phyloP scores from a whole-genome alignment of 73 alveolate genomes.

The Paramecium primaurelia region DNA sequence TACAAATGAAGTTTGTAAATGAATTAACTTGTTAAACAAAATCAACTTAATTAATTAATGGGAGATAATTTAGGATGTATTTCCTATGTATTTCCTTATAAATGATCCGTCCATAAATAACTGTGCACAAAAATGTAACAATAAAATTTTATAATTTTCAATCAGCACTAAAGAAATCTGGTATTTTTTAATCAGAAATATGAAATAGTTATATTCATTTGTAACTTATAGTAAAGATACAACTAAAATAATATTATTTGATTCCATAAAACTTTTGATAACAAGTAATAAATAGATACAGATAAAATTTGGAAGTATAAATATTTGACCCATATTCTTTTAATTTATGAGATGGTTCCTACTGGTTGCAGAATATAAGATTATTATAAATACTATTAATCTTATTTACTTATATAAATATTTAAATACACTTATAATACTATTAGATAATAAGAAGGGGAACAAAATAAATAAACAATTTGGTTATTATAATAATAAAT shows the following conservation, averaged over 20 bases:
- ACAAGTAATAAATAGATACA: neutral
- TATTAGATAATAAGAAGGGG: neutral
- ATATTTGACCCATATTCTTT: neutral
- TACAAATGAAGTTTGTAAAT: too few relatives aligned
- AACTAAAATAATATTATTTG: neutral
- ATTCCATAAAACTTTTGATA: neutral
- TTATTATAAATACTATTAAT: too few relatives aligned
- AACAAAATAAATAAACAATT: neutral
- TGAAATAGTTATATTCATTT: neutral
- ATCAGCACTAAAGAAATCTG: neutral
- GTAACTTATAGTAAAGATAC: neutral
- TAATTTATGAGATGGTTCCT: neutral
- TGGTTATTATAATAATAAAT: neutral
- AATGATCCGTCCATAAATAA: too few relatives aligned
- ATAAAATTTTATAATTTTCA: neutral
- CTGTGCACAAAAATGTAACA: too few relatives aligned
- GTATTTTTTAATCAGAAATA: neutral
- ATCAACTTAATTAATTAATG: too few relatives aligned
- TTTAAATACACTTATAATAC: neutral
- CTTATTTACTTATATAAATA: too few relatives aligned
- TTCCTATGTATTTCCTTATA: too few relatives aligned
- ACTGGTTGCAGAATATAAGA: neutral
- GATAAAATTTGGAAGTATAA: conserved; percentile 8
- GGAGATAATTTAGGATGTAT: too few relatives aligned
- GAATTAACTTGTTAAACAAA: too few relatives aligned